A percentile compares a stretch with the other conserved stretches of the same genome.
Evolutionary conservation across 495 filamentous ascomycete species (phyloP).

Genomic region (Parathielavia hyrcaniae): DNA sequence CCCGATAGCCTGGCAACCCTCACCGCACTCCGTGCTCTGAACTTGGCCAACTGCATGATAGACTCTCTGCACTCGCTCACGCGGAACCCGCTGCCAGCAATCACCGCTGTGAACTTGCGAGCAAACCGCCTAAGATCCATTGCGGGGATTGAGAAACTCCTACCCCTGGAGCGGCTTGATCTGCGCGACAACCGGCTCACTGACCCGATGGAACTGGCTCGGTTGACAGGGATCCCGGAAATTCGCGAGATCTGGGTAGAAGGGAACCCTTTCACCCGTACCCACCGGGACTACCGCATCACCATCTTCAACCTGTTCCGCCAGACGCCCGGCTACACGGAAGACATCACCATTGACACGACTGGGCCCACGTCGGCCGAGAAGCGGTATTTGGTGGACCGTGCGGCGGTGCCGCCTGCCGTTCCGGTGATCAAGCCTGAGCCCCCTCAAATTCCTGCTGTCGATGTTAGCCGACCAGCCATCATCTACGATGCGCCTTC

Average conservation of each 20-base stretch:
- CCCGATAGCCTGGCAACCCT: conserved; percentile 81
- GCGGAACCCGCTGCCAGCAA: conserved; percentile 82
- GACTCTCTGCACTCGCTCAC: conserved; percentile 84
- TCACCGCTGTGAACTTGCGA: conserved; percentile 86
- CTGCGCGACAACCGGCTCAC: conserved; percentile 84
- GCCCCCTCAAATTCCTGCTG: conserved; percentile 51
- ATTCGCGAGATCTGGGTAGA: conserved; percentile 86
- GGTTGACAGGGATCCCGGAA: conserved; percentile 83
- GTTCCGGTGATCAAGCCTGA: conserved; percentile 69
- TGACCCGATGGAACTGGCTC: conserved; percentile 84
- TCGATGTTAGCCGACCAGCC: conserved; percentile 58
- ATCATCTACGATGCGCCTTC: conserved; percentile 46
- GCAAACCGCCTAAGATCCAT: conserved; percentile 83
- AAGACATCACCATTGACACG: conserved; percentile 85
- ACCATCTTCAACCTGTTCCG: conserved; percentile 96
- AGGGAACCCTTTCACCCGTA: conserved; percentile 84
- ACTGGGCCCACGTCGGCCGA: conserved; percentile 75
- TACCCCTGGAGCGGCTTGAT: conserved; percentile 83
- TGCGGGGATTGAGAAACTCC: conserved; percentile 81
- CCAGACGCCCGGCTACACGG: conserved; percentile 78
- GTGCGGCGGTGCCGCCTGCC: conserved; percentile 63
- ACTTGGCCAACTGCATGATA: conserved; percentile 95
- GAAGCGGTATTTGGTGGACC: conserved; percentile 75
- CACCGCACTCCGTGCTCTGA: conserved; percentile 76
- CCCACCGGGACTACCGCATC: conserved; percentile 76